Conservation (phyloP, 2,329 filamentous ascomycete genomes). For the Escovopsis sp. region DNA sequence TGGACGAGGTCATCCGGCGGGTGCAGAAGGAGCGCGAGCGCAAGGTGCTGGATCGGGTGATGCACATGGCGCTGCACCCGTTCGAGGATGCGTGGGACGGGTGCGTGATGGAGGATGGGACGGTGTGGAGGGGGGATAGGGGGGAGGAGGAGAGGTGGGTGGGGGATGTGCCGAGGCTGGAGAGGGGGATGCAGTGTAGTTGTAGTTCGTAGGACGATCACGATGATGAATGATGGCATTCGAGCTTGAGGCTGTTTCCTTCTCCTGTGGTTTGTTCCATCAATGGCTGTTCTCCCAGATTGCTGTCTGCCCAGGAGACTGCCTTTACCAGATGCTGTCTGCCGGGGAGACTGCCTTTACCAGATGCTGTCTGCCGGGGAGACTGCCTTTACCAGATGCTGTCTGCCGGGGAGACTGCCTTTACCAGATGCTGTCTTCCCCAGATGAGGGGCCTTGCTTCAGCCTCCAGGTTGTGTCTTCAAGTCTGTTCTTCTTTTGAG, state of each 20-base stretch:
- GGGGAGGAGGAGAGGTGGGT: slow-evolving; percentile 72
- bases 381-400: too few species aligned
- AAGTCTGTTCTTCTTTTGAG: too few species aligned
- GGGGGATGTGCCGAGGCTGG: slow-evolving; percentile 65
- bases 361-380: too few species aligned
- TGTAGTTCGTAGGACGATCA: slow-evolving; percentile 59
- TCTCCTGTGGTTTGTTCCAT: not conserved
- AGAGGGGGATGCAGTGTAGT: slow-evolving; percentile 80
- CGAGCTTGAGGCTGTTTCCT: not conserved
- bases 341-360: too few species aligned
- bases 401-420: too few species aligned
- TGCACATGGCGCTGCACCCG: slow-evolving; percentile 71
- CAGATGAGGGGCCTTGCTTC: too few species aligned
- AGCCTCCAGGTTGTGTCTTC: too few species aligned
- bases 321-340: too few species aligned
- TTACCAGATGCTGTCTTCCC: too few species aligned
- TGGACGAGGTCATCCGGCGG: slow-evolving; percentile 81
- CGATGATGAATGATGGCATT: too few species aligned
- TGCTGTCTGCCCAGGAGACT: slow-evolving; percentile 7
- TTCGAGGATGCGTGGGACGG: slow-evolving; percentile 67
- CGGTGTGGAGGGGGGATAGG: slow-evolving; percentile 40
- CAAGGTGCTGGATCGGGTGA: slow-evolving; percentile 59
- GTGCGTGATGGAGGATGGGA: slow-evolving; percentile 27
- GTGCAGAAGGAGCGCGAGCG: slow-evolving; percentile 76
- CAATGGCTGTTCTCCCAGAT: not conserved